Evolutionary conservation across 2,329 filamentous ascomycete genomes (phyloP).

Genomic region (Pseudomassariella vexata): DNA sequence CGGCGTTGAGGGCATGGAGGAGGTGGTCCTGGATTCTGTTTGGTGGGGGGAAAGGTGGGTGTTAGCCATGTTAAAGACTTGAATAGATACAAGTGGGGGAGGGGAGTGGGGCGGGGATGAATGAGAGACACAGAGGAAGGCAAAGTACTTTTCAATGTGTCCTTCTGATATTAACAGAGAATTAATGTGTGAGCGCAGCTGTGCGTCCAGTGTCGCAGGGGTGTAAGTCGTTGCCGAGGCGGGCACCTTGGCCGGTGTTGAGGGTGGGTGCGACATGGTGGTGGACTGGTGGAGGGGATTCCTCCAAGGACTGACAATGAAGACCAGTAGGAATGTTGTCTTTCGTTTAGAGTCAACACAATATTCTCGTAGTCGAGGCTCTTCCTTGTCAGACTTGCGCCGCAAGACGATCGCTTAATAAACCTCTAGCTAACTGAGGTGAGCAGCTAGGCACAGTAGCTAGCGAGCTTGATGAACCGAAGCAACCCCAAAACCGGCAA

Average conservation of each 20-base stretch:
- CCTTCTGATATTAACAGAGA: slow-evolving; percentile 51
- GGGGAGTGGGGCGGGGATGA: slow-evolving; percentile 5
- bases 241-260: slow-evolving; percentile 57
- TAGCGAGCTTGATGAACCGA: no score
- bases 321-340: no score
- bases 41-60: slow-evolving; percentile 2
- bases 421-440: no score
- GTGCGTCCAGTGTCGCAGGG: slow-evolving; percentile 54
- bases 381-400: no score
- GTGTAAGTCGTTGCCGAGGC: slow-evolving; percentile 54
- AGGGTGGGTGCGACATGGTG: slow-evolving; percentile 39
- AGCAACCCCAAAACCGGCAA: no score
- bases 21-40: slow-evolving; percentile 58
- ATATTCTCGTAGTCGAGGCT: no score
- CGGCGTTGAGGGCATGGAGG: slow-evolving; percentile 55
- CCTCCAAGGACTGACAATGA: no score
- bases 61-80: no score
- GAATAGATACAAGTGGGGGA: slow-evolving; percentile 5
- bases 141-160: slow-evolving; percentile 54
- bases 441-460: no score
- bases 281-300: no score
- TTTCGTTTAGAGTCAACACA: no score
- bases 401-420: no score
- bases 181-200: slow-evolving; percentile 59
- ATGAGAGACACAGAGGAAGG: slow-evolving; percentile 10